Percentiles rank a stretch among this genome's conserved stretches.
Evolutionary conservation across 257 asterid species (phyloP).

Genomic region (Solanum pennellii): DNA sequence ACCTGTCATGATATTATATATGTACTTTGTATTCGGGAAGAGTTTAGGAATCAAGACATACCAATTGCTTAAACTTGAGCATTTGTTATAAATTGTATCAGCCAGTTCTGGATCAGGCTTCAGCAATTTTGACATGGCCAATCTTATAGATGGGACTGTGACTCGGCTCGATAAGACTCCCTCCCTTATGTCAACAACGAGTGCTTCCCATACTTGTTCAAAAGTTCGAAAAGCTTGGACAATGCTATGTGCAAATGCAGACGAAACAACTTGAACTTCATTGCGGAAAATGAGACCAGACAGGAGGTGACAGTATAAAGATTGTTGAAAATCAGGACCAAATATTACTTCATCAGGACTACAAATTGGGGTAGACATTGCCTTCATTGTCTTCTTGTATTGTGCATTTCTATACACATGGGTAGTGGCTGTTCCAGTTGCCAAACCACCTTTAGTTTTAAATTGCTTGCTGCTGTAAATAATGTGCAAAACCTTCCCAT

Average conservation of each 20-base stretch:
- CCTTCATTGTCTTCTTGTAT: constrained; percentile 41
- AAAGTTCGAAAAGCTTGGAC: background rate
- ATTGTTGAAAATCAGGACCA: constrained; percentile 11
- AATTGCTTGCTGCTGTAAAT: background rate
- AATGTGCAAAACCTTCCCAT: background rate
- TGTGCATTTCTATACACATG: constrained; percentile 53
- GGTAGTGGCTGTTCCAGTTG: constrained; percentile 68
- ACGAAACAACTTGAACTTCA: constrained; percentile 25
- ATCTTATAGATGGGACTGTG: constrained; percentile 4
- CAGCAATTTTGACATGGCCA: constrained; percentile 14
- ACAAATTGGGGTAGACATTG: constrained; percentile 35
- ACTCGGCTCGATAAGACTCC: constrained; percentile 15
- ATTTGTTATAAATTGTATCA: constrained; percentile 11
- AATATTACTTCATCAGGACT: constrained; percentile 33
- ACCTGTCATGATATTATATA: background rate
- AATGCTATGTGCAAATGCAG: background rate
- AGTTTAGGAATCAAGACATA: constrained; percentile 18
- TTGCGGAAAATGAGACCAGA: constrained; percentile 32
- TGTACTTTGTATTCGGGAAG: constrained; percentile 41
- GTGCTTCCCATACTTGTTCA: constrained; percentile 15
- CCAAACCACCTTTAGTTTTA: background rate
- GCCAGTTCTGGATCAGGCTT: constrained; percentile 23
- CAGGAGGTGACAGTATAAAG: constrained; percentile 12
- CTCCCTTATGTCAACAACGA: constrained; percentile 17
- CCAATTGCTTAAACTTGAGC: constrained; percentile 12